Conservation (phyloP, 2,329 filamentous ascomycete genomes). For the Dactylella cylindrospora region DNA sequence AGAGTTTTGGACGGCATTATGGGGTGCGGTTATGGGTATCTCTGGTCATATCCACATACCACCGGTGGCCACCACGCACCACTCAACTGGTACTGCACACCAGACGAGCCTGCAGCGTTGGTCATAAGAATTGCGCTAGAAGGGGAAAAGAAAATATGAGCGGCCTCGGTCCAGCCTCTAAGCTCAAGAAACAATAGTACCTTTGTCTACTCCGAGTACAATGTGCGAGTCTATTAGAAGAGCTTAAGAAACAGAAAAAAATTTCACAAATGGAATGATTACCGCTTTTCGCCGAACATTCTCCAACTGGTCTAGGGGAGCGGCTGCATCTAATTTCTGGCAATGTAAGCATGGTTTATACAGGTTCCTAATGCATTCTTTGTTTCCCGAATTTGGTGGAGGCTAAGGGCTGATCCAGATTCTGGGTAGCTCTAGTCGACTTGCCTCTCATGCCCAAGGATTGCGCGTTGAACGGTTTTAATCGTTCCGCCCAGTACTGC, state of each 20-base stretch:
- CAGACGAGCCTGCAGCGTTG: neutral
- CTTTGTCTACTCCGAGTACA: too few relatives aligned
- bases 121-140: too few relatives aligned
- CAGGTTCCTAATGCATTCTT: constrained; percentile 36
- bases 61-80: constrained; percentile 16
- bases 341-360: constrained; percentile 6
- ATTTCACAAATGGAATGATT: constrained; percentile 6
- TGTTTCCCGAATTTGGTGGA: constrained; percentile 23
- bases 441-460: too few relatives aligned
- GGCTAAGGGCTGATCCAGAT: neutral
- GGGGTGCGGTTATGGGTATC: too few relatives aligned
- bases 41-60: constrained; percentile 18
- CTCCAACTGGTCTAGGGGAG: constrained; percentile 27
- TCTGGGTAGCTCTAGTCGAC: constrained; percentile 20
- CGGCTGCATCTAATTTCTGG: constrained; percentile 13
- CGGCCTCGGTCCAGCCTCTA: too few relatives aligned
- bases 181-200: too few relatives aligned
- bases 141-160: too few relatives aligned
- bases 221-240: too few relatives aligned
- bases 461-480: constrained; percentile 15
- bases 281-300: constrained; percentile 43
- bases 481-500: neutral
- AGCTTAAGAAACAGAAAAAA: too few relatives aligned
- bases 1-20: too few relatives aligned
- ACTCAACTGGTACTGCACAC: too few relatives aligned